These are phyloP conservation scores for Phlebiopsis gigantea DNA, from an alignment of 768 basidiomycete genomes.

Conservation along the genomic window DNA sequence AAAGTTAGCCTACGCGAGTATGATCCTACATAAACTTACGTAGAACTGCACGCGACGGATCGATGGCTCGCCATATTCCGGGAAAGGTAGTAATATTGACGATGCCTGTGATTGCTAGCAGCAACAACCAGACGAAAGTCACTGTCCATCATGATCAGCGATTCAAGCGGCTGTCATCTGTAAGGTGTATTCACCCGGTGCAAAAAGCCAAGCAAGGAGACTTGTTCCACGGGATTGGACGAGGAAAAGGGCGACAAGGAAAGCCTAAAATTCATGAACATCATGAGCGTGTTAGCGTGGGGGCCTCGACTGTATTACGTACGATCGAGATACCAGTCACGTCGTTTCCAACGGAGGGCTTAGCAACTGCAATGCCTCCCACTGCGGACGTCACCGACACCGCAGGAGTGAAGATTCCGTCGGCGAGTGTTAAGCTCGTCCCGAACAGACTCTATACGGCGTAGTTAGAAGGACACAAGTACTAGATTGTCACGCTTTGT, in stretches of 20 bases:
- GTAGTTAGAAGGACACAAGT: neutral
- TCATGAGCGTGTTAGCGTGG: too few species aligned
- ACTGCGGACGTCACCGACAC: slow-evolving; percentile 68
- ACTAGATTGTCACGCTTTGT: neutral
- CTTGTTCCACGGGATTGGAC: slow-evolving; percentile 57
- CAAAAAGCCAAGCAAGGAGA: slow-evolving; percentile 44
- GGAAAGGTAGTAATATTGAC: slow-evolving; percentile 51
- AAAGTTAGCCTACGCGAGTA: neutral
- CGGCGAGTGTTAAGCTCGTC: slow-evolving; percentile 61
- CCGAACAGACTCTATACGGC: slow-evolving; percentile 49
- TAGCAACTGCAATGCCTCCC: slow-evolving; percentile 59
- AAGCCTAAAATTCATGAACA: slow-evolving; percentile 29
- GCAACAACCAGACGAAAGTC: slow-evolving; percentile 50
- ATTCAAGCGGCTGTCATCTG: neutral
- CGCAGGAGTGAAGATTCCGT: slow-evolving; percentile 65
- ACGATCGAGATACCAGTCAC: slow-evolving; percentile 58
- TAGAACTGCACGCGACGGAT: slow-evolving; percentile 60
- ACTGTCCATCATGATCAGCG: slow-evolving; percentile 28
- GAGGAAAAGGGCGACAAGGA: slow-evolving; percentile 53
- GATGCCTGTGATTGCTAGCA: slow-evolving; percentile 49
- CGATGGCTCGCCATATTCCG: slow-evolving; percentile 60
- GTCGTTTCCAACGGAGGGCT: slow-evolving; percentile 38
- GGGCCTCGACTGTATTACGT: slow-evolving; percentile 11
- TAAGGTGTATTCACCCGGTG: slow-evolving; percentile 36
- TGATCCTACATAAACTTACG: slow-evolving; percentile 34